These are phyloP conservation scores for Loxodes magnus DNA, from an alignment of 73 alveolate genomes.

Conservation along the genomic window DNA sequence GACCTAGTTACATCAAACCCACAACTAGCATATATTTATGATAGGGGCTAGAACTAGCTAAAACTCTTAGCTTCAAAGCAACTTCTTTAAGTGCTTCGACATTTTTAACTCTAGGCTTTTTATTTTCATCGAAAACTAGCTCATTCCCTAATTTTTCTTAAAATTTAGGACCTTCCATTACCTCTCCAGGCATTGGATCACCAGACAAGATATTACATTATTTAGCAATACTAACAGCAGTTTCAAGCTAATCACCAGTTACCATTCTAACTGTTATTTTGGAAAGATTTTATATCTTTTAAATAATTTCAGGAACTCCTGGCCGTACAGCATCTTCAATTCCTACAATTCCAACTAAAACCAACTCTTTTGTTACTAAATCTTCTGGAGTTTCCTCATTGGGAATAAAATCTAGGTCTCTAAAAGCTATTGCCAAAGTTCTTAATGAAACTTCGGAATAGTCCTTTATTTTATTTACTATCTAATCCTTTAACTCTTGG, in stretches of 20 bases:
- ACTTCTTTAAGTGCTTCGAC: constrained; percentile 48
- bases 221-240: constrained; percentile 87
- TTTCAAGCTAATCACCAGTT: constrained; percentile 86
- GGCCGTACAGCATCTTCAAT: constrained; percentile 75
- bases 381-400: constrained; percentile 17
- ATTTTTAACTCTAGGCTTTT: constrained; percentile 21
- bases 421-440: constrained; percentile 52
- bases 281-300: constrained; percentile 53
- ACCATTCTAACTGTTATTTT: constrained; percentile 90
- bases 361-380: constrained; percentile 38
- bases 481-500: constrained; percentile 18
- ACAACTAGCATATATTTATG: constrained; percentile 72
- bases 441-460: constrained; percentile 59
- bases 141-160: constrained; percentile 37
- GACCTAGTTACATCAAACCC: constrained; percentile 65
- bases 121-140: neutral
- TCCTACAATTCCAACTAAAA: constrained; percentile 58
- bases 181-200: neutral
- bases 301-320: constrained; percentile 72
- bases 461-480: constrained; percentile 37
- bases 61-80: constrained; percentile 46
- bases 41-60: constrained; percentile 84
- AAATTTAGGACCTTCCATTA: constrained; percentile 34
- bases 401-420: constrained; percentile 37
- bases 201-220: constrained; percentile 48